Base-by-base conservation (phyloP, 2,329 filamentous ascomycete genomes). In the Teratosphaeria epicoccoides region DNA sequence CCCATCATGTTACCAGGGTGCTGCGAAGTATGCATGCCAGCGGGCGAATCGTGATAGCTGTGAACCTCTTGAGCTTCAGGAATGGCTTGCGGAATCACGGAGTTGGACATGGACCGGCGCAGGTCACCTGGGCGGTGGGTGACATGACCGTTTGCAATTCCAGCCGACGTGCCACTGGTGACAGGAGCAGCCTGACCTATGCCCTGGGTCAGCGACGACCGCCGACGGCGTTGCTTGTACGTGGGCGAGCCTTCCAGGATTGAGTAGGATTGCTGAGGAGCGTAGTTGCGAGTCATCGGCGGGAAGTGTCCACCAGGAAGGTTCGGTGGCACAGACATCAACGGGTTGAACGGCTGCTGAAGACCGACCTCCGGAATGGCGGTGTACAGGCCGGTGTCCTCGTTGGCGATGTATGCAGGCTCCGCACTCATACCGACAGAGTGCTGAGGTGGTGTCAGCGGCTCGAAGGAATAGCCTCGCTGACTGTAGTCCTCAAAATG, bases 401-500 rank as follows among this genome's bases (percentile, higher is more conserved):
- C 93, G 68, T 96, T 96, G 56, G 91, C 88, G 69, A 98, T 95
- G 74, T 97, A 98, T 9, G 93, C 88, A 9, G 93, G 89, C 75
- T 98, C 93, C 40, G 85, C 79, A 54, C 85, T 81, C 59, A 95
- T 84, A 56, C 86, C 83, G 55, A 95, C 83, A 12, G 87, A 82
- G 71, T 96, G 88, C 68, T 97, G 93, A 14, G 93, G 93, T 53
- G 93, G 93, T 0, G 93, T 98, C 61, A 98, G 83, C 49, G 93
- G 93, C 76, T 98, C 93, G 68, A 91, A 98, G 2, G 91, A 97
- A 64, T 97, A 83, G 49, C 89, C 93, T 52, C 93, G 86, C 68
- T 90, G 91, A 80, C 88, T 95, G 76, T 96, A 98, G 69, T 97
- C 91, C 67, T 97, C 93, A 64, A 91, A 95, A 64, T 96, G 90